Percentiles rank a stretch among this genome's conserved stretches.
These are phyloP conservation scores for Cadophora luteo-olivacea DNA, from an alignment of 2,329 filamentous ascomycete species.

Conservation along the genomic window DNA sequence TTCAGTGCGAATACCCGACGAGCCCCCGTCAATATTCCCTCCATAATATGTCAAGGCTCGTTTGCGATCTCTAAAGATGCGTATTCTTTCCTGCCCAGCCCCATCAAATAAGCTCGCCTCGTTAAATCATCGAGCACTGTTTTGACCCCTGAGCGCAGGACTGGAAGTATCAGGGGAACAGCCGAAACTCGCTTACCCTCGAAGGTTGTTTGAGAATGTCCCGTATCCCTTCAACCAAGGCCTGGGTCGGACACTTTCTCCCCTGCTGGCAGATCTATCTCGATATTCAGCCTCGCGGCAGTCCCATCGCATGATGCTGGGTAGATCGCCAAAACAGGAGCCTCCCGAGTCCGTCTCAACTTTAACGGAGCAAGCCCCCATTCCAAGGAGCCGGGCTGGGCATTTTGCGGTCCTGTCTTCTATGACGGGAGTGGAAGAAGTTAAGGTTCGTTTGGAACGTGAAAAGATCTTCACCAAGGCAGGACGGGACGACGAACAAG, in stretches of 20 bases:
- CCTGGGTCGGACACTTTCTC: slow-evolving; percentile 18
- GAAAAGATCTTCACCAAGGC: slow-evolving; percentile 33
- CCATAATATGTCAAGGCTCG: slow-evolving; percentile 6
- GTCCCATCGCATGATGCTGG: slow-evolving; percentile 34
- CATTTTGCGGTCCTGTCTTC: slow-evolving; percentile 2
- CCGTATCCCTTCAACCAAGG: not conserved
- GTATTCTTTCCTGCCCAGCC: not conserved
- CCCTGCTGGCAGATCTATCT: slow-evolving; percentile 21
- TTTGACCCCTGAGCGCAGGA: slow-evolving; percentile 31
- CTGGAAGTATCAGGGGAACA: slow-evolving; percentile 32
- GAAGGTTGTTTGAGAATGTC: slow-evolving; percentile 46
- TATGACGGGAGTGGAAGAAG: not conserved
- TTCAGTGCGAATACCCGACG: not conserved
- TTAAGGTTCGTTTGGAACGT: slow-evolving; percentile 26
- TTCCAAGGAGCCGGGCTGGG: slow-evolving; percentile 13
- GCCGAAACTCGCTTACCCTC: slow-evolving; percentile 50
- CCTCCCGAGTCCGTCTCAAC: slow-evolving; percentile 38
- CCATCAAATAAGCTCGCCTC: slow-evolving; percentile 15
- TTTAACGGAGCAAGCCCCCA: slow-evolving; percentile 20
- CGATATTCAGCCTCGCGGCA: slow-evolving; percentile 25
- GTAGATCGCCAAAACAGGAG: slow-evolving; percentile 34
- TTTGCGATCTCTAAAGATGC: slow-evolving; percentile 10
- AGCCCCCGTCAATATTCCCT: slow-evolving; percentile 3
- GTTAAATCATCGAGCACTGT: slow-evolving; percentile 14
- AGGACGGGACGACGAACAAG: slow-evolving; percentile 31